Evolutionary conservation across 1,139 yeast species (phyloP).

Genomic region (Kodamaea plutei): DNA sequence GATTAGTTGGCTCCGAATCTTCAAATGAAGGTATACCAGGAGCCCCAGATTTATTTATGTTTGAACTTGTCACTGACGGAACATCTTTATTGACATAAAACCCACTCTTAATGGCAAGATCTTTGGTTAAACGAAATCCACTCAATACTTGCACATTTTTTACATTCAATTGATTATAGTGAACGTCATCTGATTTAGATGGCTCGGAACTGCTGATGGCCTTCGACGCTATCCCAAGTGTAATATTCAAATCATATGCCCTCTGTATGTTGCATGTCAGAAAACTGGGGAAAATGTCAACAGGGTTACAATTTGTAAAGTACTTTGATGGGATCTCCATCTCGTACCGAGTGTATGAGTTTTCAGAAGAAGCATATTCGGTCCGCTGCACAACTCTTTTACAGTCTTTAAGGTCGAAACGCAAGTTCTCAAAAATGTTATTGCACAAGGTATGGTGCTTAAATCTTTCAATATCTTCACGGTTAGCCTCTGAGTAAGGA

Average conservation of each 20-base stretch:
- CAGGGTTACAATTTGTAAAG: conserved; percentile 44
- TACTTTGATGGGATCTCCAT: conserved; percentile 43
- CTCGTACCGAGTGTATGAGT: conserved; percentile 33
- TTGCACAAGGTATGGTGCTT: conserved; percentile 27
- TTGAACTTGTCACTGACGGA: background rate
- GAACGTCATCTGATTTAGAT: conserved; percentile 20
- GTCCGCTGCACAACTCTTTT: conserved; percentile 6
- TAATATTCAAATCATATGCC: conserved; percentile 39
- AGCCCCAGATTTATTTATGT: background rate
- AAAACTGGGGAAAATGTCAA: conserved; percentile 51
- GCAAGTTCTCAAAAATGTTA: conserved; percentile 31
- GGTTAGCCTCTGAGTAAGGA: conserved; percentile 22
- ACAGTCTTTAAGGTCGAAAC: conserved; percentile 39
- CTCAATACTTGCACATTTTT: conserved; percentile 37
- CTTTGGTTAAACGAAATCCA: conserved; percentile 30
- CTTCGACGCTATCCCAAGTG: conserved; percentile 38
- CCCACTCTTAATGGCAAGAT: conserved; percentile 7
- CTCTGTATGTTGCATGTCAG: conserved; percentile 55
- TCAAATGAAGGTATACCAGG: background rate
- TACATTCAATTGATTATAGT: conserved; percentile 26
- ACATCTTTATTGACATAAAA: conserved; percentile 5
- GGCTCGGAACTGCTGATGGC: conserved; percentile 3
- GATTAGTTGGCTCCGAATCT: background rate
- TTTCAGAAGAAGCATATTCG: conserved; percentile 19
- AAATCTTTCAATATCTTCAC: conserved; percentile 30